Evolutionary conservation across 2,329 filamentous ascomycete genomes (phyloP).

Genomic region (Epichloe gansuensis): DNA sequence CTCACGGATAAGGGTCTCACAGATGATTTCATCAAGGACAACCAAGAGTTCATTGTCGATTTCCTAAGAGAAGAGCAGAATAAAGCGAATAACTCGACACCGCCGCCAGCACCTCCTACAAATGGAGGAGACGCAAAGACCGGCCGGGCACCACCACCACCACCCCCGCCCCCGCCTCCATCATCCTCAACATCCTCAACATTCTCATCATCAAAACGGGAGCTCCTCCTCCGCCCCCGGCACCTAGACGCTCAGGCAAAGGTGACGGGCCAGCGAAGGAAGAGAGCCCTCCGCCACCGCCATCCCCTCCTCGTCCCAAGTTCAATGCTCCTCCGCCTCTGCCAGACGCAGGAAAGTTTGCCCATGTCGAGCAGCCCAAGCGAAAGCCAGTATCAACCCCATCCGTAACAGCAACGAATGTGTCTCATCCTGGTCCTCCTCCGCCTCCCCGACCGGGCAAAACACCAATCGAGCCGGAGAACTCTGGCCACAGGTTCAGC

Average conservation of each 20-base stretch:
- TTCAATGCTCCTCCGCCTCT: constrained; percentile 83
- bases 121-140: constrained; percentile 21
- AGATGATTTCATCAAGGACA: constrained; percentile 55
- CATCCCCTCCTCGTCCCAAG: constrained; percentile 43
- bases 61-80: constrained; percentile 48
- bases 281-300: constrained; percentile 54
- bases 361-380: constrained; percentile 35
- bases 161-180: constrained; percentile 19
- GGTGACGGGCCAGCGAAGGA: constrained; percentile 53
- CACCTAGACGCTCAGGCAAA: constrained; percentile 47
- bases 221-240: constrained; percentile 25
- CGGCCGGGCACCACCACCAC: constrained; percentile 24
- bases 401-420: neutral
- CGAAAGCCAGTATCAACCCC: constrained; percentile 13
- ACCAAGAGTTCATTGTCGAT: constrained; percentile 56
- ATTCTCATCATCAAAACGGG: constrained; percentile 9
- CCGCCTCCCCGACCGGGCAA: constrained; percentile 45
- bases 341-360: constrained; percentile 81
- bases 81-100: constrained; percentile 16
- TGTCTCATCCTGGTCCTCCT: constrained; percentile 18
- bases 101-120: constrained; percentile 15
- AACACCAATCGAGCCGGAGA: constrained; percentile 52
- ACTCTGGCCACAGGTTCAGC: constrained; percentile 47
- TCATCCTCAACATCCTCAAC: constrained; percentile 14
- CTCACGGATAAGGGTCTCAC: constrained; percentile 50